These are phyloP conservation scores for Penicillium sp. DNA, from an alignment of 2,329 filamentous ascomycete species.

Conservation along the genomic window DNA sequence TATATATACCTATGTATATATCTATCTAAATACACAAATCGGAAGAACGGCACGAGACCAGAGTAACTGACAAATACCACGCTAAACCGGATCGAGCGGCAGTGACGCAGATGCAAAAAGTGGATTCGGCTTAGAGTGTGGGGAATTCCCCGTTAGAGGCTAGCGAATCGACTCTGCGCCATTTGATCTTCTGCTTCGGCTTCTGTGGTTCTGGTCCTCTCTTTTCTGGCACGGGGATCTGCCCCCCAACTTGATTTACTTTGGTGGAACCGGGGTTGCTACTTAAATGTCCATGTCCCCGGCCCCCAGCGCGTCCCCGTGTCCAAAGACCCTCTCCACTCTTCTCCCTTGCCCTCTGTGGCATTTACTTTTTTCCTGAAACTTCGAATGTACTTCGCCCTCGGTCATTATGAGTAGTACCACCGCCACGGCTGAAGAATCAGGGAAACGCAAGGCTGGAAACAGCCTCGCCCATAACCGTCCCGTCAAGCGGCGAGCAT, in stretches of 20 bases:
- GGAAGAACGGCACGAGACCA: slow-evolving; percentile 4
- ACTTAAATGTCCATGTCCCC: slow-evolving; percentile 32
- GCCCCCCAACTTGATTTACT: slow-evolving; percentile 9
- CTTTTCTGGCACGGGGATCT: slow-evolving; percentile 5
- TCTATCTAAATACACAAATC: too few relatives aligned
- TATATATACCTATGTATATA: too few relatives aligned
- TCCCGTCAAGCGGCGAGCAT: slow-evolving; percentile 76
- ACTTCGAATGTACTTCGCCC: slow-evolving; percentile 20
- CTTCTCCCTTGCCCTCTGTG: slow-evolving; percentile 7
- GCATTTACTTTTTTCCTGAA: slow-evolving; percentile 2
- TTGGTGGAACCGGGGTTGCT: slow-evolving; percentile 16
- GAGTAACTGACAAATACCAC: slow-evolving; percentile 16
- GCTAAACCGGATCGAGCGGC: slow-evolving; percentile 5
- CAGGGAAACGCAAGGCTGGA: slow-evolving; percentile 54
- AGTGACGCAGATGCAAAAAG: slow-evolving; percentile 11
- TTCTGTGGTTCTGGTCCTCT: too few relatives aligned
- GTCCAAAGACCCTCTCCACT: slow-evolving; percentile 23
- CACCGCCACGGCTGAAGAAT: slow-evolving; percentile 30
- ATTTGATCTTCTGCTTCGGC: neutral
- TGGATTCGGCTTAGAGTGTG: slow-evolving; percentile 23
- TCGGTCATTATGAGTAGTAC: slow-evolving; percentile 13
- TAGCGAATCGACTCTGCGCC: slow-evolving; percentile 6
- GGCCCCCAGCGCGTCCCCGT: slow-evolving; percentile 18
- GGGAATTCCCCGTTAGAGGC: slow-evolving; percentile 11
- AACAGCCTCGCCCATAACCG: slow-evolving; percentile 51